A percentile compares a stretch with the other conserved stretches of the same genome.
Evolutionary conservation across 305 asterid genomes (phyloP).

Genomic region (Nicotiana rustica): DNA sequence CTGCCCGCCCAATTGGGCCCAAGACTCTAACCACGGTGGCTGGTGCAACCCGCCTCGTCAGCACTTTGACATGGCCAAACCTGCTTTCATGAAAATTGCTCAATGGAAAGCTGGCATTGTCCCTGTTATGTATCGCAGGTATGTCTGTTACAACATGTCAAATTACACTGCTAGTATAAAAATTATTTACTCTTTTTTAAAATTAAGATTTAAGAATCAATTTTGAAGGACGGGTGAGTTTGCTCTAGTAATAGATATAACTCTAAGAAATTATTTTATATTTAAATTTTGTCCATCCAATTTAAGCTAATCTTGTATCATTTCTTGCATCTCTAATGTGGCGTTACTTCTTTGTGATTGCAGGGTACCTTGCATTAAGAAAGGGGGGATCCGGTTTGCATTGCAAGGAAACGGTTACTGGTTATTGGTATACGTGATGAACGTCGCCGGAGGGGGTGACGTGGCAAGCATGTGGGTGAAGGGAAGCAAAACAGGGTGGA

Average conservation of each 20-base stretch:
- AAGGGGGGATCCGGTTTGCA: constrained; percentile 64
- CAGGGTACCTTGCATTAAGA: constrained; percentile 67
- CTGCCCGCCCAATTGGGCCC: constrained; percentile 90
- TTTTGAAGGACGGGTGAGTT: not conserved
- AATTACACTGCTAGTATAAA: not conserved
- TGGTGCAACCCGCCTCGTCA: constrained; percentile 98
- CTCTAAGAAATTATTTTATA: not conserved
- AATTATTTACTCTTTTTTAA: not conserved
- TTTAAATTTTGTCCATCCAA: not conserved
- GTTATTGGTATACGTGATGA: constrained; percentile 84
- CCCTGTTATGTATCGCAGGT: constrained; percentile 77
- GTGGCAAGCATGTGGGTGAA: constrained; percentile 74
- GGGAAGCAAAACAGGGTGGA: constrained; percentile 78
- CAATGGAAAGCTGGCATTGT: constrained; percentile 83
- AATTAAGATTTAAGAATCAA: not conserved
- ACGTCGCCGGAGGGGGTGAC: constrained; percentile 81
- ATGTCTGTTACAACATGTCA: not conserved
- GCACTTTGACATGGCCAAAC: constrained; percentile 89
- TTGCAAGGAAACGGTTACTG: constrained; percentile 91
- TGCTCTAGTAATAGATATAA: not conserved
- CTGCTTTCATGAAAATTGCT: constrained; percentile 87
- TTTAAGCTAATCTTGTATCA: constrained; percentile 21
- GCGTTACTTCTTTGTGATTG: not conserved
- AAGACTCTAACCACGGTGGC: constrained; percentile 82
- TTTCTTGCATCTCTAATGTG: not conserved